Base-by-base conservation (phyloP, 2,329 filamentous ascomycete species). In the Magnaporthiopsis poae region DNA sequence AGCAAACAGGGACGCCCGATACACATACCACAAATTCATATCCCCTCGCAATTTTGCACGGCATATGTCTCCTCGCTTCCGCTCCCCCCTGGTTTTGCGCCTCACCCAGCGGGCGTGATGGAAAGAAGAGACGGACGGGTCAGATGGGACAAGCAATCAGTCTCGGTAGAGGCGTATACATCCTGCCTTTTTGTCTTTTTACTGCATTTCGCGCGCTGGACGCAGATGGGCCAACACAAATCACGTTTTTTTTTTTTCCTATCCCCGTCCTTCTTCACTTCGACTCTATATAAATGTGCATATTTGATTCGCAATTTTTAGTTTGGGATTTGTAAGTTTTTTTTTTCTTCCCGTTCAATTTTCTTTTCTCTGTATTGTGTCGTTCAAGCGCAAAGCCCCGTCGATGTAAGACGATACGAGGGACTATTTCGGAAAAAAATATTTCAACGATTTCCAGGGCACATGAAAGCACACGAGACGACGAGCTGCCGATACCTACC, bases 191-290 rank as follows among this genome's bases (percentile, higher is more conserved):
- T 12, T n/a, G 31, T 31, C 31, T 31, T 4, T 33, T 29, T 60
- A 27, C 59, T 60, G 46, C 62, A 52, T 64, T 33, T 60, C 52
- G 46, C 46, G 63, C 63, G 63, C 63, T 60, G 63, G 63, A 65
- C 63, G 63, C 63, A 60, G 56, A 65, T 52, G 39, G 39, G 39
- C 39, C 39, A 52, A 52, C 39, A 52, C 39, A 52, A 52, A 52
- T 52, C 39, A 18, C 39, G 39, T 52, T 18, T 52, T 21, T 18
- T 52, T 52, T 36, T 21, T 21, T 21, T 31, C 31, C 31, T 31
- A 31, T 31, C 31, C 31, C 31, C 31, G 31, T 31, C 31, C 39
- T 52, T 21, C 18, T 52, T 52, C 39, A 18, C 39, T 52, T 52
- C 15, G 39, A 52, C 39, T 5, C 39, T 52, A 21, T 52, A 52